Percentiles rank a stretch among this genome's conserved stretches.
These are phyloP conservation scores for Aspergillus baeticus DNA, from an alignment of 495 filamentous ascomycete genomes.

Conservation along the genomic window DNA sequence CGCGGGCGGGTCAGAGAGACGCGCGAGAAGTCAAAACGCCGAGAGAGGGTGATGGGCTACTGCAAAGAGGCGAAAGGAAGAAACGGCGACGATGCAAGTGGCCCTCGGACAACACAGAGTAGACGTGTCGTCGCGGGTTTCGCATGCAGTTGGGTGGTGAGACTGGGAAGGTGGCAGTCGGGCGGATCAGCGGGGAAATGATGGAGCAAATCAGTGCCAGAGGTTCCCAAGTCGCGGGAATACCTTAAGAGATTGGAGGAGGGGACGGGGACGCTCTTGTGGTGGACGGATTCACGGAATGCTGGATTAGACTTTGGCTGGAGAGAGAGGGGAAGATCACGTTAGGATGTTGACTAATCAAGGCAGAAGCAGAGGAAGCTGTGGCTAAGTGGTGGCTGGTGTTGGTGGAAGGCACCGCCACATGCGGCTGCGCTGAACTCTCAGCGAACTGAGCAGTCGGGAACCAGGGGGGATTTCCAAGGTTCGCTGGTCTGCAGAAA, in stretches of 20 bases:
- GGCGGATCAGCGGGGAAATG: constrained; percentile 27
- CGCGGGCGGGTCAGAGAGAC: constrained; percentile 37
- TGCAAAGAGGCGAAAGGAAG: constrained; percentile 26
- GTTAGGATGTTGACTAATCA: constrained; percentile 17
- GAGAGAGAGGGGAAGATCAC: constrained; percentile 18
- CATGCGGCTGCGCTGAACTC: constrained; percentile 18
- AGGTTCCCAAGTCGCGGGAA: constrained; percentile 16
- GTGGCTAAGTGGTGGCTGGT: constrained; percentile 16
- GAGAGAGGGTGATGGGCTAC: constrained; percentile 20
- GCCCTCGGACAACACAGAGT: constrained; percentile 21
- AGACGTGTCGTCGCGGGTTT: constrained; percentile 19
- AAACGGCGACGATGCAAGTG: constrained; percentile 23
- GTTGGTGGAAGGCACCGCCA: constrained; percentile 18
- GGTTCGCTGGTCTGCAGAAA: constrained; percentile 22
- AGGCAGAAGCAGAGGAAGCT: not conserved
- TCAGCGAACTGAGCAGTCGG: not conserved
- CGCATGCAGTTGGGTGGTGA: constrained; percentile 22
- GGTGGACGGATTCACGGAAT: constrained; percentile 6
- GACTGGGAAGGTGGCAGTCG: constrained; percentile 24
- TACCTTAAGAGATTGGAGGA: constrained; percentile 8
- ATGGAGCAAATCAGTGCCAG: constrained; percentile 25
- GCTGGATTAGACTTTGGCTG: constrained; percentile 7
- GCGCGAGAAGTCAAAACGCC: constrained; percentile 25
- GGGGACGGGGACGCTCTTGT: not conserved
- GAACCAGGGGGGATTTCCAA: constrained; percentile 12